Evolutionary conservation across 2,329 filamentous ascomycete genomes (phyloP), one percentile per base, ranked within the genome.

Genomic region (Phialemonium atrogriseum): DNA sequence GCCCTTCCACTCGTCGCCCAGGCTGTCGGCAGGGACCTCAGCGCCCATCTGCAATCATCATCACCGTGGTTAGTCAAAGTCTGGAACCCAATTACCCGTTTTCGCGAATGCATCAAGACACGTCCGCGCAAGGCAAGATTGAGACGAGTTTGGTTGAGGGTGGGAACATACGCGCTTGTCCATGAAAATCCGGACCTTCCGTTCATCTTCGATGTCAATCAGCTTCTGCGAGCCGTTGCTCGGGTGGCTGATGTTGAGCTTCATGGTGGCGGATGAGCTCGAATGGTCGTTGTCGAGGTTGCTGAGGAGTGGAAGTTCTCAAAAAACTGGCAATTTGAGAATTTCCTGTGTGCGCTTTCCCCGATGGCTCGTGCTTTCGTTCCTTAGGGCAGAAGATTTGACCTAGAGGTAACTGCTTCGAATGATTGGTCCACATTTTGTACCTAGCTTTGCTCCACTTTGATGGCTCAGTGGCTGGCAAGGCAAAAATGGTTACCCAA

Each of bases 211-310:
- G 57, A 98, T 73, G 55, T 98, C 93, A 73, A 98, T 81, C 64
- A 98, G 78, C 79, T 98, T 98, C 71, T 98, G 91, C 62, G 87
- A 91, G 80, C 91, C 91, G 73, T 96, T 96, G 80, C 89, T 86
- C 72, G 91, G 91, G 81, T 88, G 94, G 55, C 68, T 73, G 58
- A 77, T 73, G 71, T 77, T 77, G 66, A 77, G 66, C 72, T 73
- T 30, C 28, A 30, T 30, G n/a, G 28, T 30, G 28, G 15, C 19
- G 28, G 19, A 23, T 24, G 28, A 30, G 28, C 20, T 30, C 12
- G n/a, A n/a, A n/a, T 30, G 27, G 28, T 30, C 7, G 28, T 30
- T 30, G 21, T 23, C 26, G 26, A 16, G 10, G 10, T 30, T 20
- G 27, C 27, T 30, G 27, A 17, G 20, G 20, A 14, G n/a, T 10